Conservation (phyloP, 2,329 filamentous ascomycete genomes). For the Penicillium sp. region DNA sequence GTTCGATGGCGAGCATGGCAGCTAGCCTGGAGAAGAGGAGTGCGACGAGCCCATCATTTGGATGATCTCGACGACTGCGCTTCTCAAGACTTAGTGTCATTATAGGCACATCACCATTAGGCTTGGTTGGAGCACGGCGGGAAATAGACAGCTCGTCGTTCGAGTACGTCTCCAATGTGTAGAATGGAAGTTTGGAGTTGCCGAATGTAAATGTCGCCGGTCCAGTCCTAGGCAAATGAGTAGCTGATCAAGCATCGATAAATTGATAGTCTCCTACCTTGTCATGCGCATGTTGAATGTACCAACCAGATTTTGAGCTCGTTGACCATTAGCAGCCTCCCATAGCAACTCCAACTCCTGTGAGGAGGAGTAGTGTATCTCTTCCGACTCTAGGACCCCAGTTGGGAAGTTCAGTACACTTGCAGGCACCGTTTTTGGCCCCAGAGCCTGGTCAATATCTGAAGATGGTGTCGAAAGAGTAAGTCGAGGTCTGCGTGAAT, state of each 20-base stretch:
- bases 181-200: slow-evolving; percentile 40
- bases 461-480: slow-evolving; percentile 28
- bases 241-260: not conserved
- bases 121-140: slow-evolving; percentile 40
- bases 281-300: slow-evolving; percentile 40
- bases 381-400: slow-evolving; percentile 32
- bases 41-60: slow-evolving; percentile 42
- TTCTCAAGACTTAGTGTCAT: slow-evolving; percentile 42
- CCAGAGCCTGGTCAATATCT: slow-evolving; percentile 34
- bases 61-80: slow-evolving; percentile 33
- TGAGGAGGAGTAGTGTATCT: slow-evolving; percentile 35
- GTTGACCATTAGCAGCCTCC: slow-evolving; percentile 45
- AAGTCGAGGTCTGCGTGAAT: slow-evolving; percentile 26
- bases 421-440: slow-evolving; percentile 41
- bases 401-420: slow-evolving; percentile 41
- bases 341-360: slow-evolving; percentile 41
- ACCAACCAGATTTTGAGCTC: slow-evolving; percentile 27
- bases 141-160: slow-evolving; percentile 42
- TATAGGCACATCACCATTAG: slow-evolving; percentile 40
- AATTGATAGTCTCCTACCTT: slow-evolving; percentile 30
- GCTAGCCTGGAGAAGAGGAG: slow-evolving; percentile 47
- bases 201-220: slow-evolving; percentile 43
- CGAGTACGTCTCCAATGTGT: slow-evolving; percentile 41
- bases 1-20: slow-evolving; percentile 47
- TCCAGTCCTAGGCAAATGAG: slow-evolving; percentile 32